Conservation (phyloP, 257 asterid genomes). For the Solanum medicagineum region DNA sequence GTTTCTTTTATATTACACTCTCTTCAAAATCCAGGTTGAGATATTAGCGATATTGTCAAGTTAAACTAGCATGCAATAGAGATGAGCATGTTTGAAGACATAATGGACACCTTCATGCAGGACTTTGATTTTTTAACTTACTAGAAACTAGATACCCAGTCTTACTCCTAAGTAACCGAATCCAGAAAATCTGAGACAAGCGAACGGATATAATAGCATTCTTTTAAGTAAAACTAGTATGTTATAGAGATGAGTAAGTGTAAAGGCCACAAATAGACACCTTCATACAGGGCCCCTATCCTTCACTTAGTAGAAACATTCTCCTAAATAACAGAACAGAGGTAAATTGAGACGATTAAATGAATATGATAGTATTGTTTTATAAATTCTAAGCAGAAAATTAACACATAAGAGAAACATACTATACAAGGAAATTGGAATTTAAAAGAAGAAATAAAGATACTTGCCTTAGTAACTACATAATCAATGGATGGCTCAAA, state of each 20-base stretch:
- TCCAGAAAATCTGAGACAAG: background rate
- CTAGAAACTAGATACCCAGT: background rate
- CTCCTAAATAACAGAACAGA: background rate
- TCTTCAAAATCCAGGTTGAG: background rate
- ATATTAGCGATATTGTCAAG: background rate
- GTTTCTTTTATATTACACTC: background rate
- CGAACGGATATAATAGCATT: background rate
- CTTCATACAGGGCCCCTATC: background rate
- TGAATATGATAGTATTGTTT: background rate
- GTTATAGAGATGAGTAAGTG: background rate
- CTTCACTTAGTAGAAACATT: background rate
- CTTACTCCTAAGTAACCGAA: background rate
- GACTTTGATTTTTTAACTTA: background rate
- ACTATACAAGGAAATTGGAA: background rate
- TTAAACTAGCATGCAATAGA: background rate
- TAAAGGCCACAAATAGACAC: background rate
- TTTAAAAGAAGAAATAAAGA: background rate
- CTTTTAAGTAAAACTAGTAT: background rate
- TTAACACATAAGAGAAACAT: background rate
- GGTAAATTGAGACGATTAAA: background rate
- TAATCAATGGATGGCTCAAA: constrained; percentile 97
- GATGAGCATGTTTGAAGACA: background rate
- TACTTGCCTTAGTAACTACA: constrained; percentile 82
- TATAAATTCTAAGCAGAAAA: background rate
- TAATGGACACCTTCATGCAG: background rate